These are phyloP conservation scores for Furculomyces boomerangus DNA, from an alignment of 371 early-diverging fungal species.

Conservation along the genomic window DNA sequence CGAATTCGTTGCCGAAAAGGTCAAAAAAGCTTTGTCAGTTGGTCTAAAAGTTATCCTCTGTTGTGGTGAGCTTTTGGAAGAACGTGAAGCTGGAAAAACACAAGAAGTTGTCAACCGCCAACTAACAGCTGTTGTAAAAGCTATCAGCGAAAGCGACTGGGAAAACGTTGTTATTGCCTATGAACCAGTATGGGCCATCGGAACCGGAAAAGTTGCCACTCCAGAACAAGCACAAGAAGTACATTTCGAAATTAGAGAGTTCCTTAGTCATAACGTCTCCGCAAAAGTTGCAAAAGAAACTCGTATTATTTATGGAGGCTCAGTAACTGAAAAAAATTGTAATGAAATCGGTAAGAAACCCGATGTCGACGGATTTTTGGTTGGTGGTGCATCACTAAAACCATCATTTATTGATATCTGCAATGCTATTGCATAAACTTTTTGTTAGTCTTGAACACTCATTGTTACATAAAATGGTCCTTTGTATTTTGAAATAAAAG, in stretches of 20 bases:
- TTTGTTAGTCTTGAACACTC: too few relatives aligned
- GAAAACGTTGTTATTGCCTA: constrained; percentile 94
- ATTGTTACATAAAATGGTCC: too few relatives aligned
- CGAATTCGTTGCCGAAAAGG: constrained; percentile 77
- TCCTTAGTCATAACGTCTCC: constrained; percentile 69
- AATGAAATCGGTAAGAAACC: constrained; percentile 43
- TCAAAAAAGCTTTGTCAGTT: constrained; percentile 64
- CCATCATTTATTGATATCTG: constrained; percentile 62
- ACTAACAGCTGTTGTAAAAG: constrained; percentile 58
- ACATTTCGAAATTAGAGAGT: constrained; percentile 73
- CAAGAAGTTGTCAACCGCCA: constrained; percentile 78
- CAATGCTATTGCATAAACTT: constrained; percentile 25
- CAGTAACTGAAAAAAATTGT: constrained; percentile 80
- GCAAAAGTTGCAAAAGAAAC: constrained; percentile 63
- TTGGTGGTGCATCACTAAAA: constrained; percentile 97
- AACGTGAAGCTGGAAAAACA: constrained; percentile 79
- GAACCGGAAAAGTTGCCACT: constrained; percentile 96
- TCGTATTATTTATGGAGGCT: constrained; percentile 97
- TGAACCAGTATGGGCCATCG: constrained; percentile 99
- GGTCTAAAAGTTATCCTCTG: constrained; percentile 93
- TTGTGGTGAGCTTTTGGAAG: constrained; percentile 90
- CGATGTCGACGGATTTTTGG: constrained; percentile 97
- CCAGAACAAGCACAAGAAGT: constrained; percentile 96
- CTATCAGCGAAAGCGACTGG: constrained; percentile 52
- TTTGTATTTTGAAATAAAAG: too few relatives aligned